phyloP scores from a whole-genome alignment of 495 filamentous ascomycete species.

The Eremomyces bilateralis region DNA sequence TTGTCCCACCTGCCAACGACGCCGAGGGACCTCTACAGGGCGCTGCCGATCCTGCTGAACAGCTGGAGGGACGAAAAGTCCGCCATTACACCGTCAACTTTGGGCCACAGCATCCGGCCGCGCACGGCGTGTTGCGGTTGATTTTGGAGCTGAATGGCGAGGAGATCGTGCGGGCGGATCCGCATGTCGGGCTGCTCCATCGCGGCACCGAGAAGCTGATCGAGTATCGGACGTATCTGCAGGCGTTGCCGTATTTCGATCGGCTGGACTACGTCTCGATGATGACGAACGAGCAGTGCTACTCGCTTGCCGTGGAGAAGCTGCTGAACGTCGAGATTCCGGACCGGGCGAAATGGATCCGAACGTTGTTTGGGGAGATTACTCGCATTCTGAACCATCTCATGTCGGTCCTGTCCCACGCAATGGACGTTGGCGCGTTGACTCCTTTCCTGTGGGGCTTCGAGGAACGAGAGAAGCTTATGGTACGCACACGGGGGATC shows the following conservation, averaged over 20 bases:
- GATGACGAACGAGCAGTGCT: conserved; percentile 99
- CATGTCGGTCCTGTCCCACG: conserved; percentile 93
- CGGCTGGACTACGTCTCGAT: conserved; percentile 97
- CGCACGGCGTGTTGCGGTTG: conserved; percentile 91
- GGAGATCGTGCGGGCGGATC: conserved; percentile 89
- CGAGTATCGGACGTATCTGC: conserved; percentile 98
- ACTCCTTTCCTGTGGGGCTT: conserved; percentile 99
- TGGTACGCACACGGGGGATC: conserved; percentile 30
- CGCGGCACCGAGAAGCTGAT: conserved; percentile 99
- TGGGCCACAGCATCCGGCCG: conserved; percentile 95
- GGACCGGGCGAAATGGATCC: conserved; percentile 87
- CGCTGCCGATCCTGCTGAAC: conserved; percentile 26
- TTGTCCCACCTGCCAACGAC: conserved; percentile 29
- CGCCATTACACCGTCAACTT: conserved; percentile 99
- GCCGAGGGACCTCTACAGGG: conserved; percentile 22
- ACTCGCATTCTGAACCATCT: conserved; percentile 91
- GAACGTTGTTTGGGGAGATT: conserved; percentile 91
- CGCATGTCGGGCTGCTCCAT: conserved; percentile 91
- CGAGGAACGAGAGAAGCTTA: conserved; percentile 98
- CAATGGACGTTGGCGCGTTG: conserved; percentile 97
- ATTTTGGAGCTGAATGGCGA: conserved; percentile 97
- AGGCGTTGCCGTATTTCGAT: conserved; percentile 97
- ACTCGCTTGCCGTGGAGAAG: conserved; percentile 88
- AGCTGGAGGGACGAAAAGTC: conserved; percentile 56
- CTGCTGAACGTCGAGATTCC: conserved; percentile 94